Percentiles rank a stretch among this genome's conserved stretches.
Conservation (phyloP, 83 land plant genomes). For the Larix sibirica region DNA sequence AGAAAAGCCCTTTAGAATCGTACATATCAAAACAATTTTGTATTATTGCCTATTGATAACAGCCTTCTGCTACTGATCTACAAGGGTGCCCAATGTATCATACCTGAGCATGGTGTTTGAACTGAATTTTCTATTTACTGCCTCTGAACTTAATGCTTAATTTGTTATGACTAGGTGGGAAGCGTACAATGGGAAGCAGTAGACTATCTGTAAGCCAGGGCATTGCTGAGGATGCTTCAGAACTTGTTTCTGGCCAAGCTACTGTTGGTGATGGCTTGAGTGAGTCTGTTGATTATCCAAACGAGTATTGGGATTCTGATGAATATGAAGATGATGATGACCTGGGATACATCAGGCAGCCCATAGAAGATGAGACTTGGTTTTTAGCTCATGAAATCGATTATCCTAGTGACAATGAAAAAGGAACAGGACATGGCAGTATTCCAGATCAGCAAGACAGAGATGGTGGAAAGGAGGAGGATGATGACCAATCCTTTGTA, state of each 20-base stretch:
- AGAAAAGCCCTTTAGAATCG: background rate
- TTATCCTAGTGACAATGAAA: constrained; percentile 96
- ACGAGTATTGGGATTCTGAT: constrained; percentile 99
- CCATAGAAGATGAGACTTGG: constrained; percentile 96
- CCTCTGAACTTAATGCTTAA: background rate
- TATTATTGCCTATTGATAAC: background rate
- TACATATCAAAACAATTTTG: background rate
- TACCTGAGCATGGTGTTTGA: background rate
- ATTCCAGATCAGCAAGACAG: constrained; percentile 62
- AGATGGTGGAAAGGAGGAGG: constrained; percentile 67
- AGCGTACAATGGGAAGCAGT: constrained; percentile 59
- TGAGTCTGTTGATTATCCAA: constrained; percentile 83
- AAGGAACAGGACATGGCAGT: constrained; percentile 57
- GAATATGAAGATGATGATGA: constrained; percentile 98
- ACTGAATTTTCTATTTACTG: background rate
- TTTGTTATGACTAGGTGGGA: constrained; percentile 47
- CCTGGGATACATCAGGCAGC: constrained; percentile 92
- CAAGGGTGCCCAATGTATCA: background rate
- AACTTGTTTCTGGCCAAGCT: constrained; percentile 88
- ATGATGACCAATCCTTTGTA: constrained; percentile 78
- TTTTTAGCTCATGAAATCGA: constrained; percentile 98
- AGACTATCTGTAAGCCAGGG: constrained; percentile 98
- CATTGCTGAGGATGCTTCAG: constrained; percentile 90
- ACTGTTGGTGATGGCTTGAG: constrained; percentile 88
- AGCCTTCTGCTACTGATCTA: background rate